Base-by-base conservation (phyloP, 2,329 filamentous ascomycete species). In the Colletotrichum destructivum region DNA sequence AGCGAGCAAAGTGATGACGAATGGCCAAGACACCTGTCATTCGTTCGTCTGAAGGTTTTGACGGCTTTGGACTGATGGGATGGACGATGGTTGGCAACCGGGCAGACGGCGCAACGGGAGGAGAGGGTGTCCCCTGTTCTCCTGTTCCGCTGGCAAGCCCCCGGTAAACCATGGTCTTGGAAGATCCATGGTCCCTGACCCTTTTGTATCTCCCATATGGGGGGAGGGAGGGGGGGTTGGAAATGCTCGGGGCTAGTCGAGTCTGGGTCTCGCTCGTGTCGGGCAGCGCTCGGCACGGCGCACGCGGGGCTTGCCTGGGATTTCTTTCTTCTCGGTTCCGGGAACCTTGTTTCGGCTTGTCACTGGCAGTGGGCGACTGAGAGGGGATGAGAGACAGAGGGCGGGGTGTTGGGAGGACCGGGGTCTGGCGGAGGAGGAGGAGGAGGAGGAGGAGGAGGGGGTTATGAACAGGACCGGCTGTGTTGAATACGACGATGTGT, bases 11-110 rank as follows among this genome's bases (percentile, higher is more conserved):
- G 23, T 16, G 16, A 21, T 18, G 18, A 31, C 47, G 66, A 7
- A 21, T 18, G 23, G 21, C 42, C 61, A 7, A 63, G 49, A 44
- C 51, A 55, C 26, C 21, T 64, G 49, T 18, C 62, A 64, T 54
- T 52, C 52, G 23, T 42, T 62, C 65, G 5, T 66, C 57, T 59
- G 65, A 59, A 71, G 69, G 69, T 60, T 62, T 71, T 62, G 51
- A 62, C 64, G 57, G 59, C 69, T n/a, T 46, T 44, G 21, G 31
- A 52, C 23, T 47, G 51, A 62, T 47, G 68, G 35, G 38, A 67
- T 55, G 52, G 62, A 64, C 40, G 63, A 46, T 42, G n/a, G 31
- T 55, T 26, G 67, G 38, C 47, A 42, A 47, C 35, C 44, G 31
- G 31, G 42, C 26, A 35, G 40, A 21, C 12, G 54, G 15, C 21